phyloP scores from a whole-genome alignment of 768 basidiomycete species.

The Leccinellum albellum region DNA sequence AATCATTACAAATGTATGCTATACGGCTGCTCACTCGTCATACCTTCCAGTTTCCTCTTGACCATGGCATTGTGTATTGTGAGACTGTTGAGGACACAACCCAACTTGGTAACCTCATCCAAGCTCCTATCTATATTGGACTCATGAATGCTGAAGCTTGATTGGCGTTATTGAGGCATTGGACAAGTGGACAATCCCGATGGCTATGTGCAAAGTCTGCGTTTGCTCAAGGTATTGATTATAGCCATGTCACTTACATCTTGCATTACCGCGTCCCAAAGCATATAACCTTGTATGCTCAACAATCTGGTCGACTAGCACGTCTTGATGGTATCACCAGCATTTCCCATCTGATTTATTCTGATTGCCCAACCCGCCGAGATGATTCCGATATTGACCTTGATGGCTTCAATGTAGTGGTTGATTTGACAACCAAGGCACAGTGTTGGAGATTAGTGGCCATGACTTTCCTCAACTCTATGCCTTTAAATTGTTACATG shows the following conservation, averaged over 20 bases:
- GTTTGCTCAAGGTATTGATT: conserved; percentile 8
- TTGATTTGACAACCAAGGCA: neutral
- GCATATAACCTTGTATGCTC: conserved; percentile 2
- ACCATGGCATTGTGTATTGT: neutral
- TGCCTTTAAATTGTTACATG: neutral
- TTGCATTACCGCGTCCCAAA: conserved; percentile 1
- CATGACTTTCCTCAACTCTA: neutral
- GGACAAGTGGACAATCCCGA: neutral
- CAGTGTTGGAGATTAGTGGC: neutral
- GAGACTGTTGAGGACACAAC: neutral
- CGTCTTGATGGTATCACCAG: neutral
- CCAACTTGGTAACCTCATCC: neutral
- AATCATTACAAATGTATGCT: neutral
- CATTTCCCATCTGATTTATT: conserved; percentile 1
- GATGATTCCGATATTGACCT: neutral
- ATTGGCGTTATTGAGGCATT: neutral
- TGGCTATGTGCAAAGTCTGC: conserved; percentile 6
- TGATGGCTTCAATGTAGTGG: neutral
- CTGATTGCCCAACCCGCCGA: neutral
- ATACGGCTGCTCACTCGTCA: neutral
- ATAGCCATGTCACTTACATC: conserved; percentile 1
- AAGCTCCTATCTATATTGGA: neutral
- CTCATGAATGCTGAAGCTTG: neutral
- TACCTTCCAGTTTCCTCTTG: neutral
- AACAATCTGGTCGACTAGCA: conserved; percentile 2